Evolutionary conservation across 805 yeast genomes (phyloP).

Genomic region (Yarrowia bubula): DNA sequence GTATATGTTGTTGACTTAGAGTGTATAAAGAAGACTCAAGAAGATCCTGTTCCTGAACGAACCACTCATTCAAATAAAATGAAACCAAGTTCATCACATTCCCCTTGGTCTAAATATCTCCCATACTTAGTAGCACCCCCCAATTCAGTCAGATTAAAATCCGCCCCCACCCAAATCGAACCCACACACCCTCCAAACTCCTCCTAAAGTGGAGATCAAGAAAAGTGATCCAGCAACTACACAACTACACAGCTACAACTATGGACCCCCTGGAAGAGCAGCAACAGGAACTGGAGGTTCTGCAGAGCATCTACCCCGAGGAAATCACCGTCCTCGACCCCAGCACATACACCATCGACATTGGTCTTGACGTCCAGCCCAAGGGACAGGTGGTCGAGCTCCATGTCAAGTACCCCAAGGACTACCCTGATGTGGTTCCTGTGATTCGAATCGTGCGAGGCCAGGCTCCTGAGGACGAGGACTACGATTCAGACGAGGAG

Average conservation of each 20-base stretch:
- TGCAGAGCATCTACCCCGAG: slow-evolving; percentile 91
- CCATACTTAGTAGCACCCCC: no score
- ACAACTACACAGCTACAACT: not conserved
- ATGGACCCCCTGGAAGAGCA: slow-evolving; percentile 87
- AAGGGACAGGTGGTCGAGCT: slow-evolving; percentile 53
- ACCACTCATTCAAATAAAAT: no score
- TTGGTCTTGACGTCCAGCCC: slow-evolving; percentile 68
- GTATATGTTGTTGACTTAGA: no score
- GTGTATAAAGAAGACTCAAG: no score
- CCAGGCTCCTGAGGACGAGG: slow-evolving; percentile 46
- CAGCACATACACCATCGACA: slow-evolving; percentile 52
- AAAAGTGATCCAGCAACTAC: not conserved
- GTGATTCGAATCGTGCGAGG: slow-evolving; percentile 46
- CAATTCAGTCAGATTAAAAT: no score
- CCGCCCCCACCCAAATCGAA: not conserved
- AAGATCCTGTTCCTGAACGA: no score
- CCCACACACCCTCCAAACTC: not conserved
- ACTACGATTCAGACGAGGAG: slow-evolving; percentile 43
- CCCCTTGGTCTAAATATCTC: no score
- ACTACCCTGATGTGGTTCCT: slow-evolving; percentile 81
- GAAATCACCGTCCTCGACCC: slow-evolving; percentile 50
- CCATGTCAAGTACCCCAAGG: slow-evolving; percentile 68
- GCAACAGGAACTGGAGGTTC: slow-evolving; percentile 81
- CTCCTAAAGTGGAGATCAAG: slow-evolving; percentile 9
- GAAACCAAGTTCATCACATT: no score